Evolutionary conservation across 2,329 filamentous ascomycete genomes (phyloP).

Genomic region (Venturia oleaginea): DNA sequence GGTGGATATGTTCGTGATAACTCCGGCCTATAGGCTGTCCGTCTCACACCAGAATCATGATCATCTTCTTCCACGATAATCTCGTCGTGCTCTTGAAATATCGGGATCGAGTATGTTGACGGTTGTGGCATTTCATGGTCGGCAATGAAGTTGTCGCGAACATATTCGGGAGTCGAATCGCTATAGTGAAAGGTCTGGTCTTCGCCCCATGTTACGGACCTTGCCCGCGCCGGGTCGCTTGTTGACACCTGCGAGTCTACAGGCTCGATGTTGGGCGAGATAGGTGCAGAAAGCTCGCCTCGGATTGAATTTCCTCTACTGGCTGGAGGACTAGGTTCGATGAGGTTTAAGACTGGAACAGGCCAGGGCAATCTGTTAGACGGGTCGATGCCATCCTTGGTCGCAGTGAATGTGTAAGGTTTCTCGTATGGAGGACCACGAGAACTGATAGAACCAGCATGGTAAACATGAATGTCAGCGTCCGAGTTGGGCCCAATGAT

Average conservation of each 20-base stretch:
- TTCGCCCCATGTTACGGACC: conserved; percentile 38
- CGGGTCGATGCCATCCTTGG: conserved; percentile 28
- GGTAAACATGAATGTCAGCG: conserved; percentile 34
- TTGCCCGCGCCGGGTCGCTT: conserved; percentile 16
- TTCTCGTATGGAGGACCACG: conserved; percentile 28
- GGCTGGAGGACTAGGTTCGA: conserved; percentile 48
- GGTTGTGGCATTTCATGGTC: conserved; percentile 15
- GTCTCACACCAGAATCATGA: conserved; percentile 23
- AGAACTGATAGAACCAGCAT: conserved; percentile 26
- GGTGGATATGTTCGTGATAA: not conserved
- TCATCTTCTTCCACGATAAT: conserved; percentile 31
- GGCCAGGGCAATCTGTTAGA: conserved; percentile 27
- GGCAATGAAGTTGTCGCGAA: conserved; percentile 29
- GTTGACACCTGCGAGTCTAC: conserved; percentile 16
- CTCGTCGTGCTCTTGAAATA: conserved; percentile 24
- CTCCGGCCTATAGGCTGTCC: conserved; percentile 25
- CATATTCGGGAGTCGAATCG: conserved; percentile 34
- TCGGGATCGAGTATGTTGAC: conserved; percentile 12
- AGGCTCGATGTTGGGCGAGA: conserved; percentile 27
- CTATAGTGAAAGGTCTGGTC: conserved; percentile 40
- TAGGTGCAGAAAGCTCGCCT: conserved; percentile 26
- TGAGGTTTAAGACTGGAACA: conserved; percentile 47
- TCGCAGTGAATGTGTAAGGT: conserved; percentile 30
- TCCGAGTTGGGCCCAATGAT: conserved; percentile 35
- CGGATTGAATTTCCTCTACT: conserved; percentile 31